These are phyloP conservation scores for Ogataea zsoltii DNA, from an alignment of 805 yeast species.

Conservation along the genomic window DNA sequence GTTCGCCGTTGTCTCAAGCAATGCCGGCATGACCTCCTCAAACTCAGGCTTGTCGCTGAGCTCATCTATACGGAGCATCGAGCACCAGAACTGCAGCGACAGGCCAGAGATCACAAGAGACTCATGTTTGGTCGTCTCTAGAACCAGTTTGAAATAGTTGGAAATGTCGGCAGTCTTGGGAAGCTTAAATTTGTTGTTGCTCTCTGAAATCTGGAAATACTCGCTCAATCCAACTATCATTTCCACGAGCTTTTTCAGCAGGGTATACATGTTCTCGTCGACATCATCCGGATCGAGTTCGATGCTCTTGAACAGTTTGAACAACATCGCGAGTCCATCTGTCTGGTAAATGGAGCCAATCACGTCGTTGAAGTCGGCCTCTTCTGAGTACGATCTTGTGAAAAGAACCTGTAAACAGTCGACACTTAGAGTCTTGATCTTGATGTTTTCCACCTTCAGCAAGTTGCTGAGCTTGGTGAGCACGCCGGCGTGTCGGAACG, in stretches of 20 bases:
- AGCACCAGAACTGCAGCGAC: conserved; percentile 92
- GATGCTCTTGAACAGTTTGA: conserved; percentile 61
- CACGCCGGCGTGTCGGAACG: conserved; percentile 66
- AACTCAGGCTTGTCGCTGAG: conserved; percentile 59
- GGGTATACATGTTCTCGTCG: conserved; percentile 70
- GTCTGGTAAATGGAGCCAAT: conserved; percentile 76
- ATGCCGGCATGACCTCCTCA: conserved; percentile 56
- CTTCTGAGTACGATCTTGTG: conserved; percentile 70
- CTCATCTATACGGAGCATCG: conserved; percentile 79
- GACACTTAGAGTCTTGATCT: conserved; percentile 77
- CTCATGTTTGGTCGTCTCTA: conserved; percentile 79
- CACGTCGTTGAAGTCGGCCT: conserved; percentile 71
- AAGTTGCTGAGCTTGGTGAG: conserved; percentile 62
- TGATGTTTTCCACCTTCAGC: conserved; percentile 55
- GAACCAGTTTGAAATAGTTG: conserved; percentile 70
- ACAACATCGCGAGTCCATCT: conserved; percentile 71
- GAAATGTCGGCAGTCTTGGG: conserved; percentile 61
- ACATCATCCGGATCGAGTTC: conserved; percentile 67
- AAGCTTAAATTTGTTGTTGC: conserved; percentile 31
- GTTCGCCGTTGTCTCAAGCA: conserved; percentile 75
- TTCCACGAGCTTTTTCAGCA: conserved; percentile 87
- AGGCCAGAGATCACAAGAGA: conserved; percentile 89
- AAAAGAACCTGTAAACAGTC: conserved; percentile 89
- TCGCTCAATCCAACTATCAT: conserved; percentile 87
- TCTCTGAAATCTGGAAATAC: conserved; percentile 46